Evolutionary conservation across 768 basidiomycete genomes (phyloP).

Genomic region (Leucocoprinus birnbaumii): DNA sequence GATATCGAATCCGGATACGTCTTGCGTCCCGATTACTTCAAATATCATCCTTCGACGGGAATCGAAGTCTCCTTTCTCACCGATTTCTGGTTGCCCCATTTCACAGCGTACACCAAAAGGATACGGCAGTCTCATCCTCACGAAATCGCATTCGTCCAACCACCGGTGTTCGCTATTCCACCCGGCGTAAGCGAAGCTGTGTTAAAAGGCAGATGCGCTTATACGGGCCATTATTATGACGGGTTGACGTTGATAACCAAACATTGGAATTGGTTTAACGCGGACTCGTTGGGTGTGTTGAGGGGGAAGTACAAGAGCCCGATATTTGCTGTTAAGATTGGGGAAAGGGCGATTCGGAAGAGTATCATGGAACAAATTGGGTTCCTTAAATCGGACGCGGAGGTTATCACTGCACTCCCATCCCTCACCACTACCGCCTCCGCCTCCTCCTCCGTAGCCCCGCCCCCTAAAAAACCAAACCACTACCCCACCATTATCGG

Average conservation of each 20-base stretch:
- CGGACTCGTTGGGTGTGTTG: constrained; percentile 90
- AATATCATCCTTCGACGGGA: constrained; percentile 35
- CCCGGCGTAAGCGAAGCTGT: constrained; percentile 56
- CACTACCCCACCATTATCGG: constrained; percentile 88
- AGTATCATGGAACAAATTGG: constrained; percentile 82
- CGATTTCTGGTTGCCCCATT: constrained; percentile 82
- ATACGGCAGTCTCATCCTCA: constrained; percentile 72
- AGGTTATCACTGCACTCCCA: constrained; percentile 47
- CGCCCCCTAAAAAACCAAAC: constrained; percentile 2
- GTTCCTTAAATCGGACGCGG: constrained; percentile 71
- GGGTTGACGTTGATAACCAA: constrained; percentile 90
- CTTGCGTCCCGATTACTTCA: constrained; percentile 77
- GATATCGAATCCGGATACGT: constrained; percentile 67
- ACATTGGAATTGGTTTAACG: constrained; percentile 95
- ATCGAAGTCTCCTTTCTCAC: constrained; percentile 62
- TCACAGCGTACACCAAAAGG: constrained; percentile 47
- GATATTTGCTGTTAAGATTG: constrained; percentile 74
- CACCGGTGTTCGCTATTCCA: constrained; percentile 85
- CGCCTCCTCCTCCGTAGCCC: background rate
- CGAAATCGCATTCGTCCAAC: constrained; percentile 87
- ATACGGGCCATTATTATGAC: constrained; percentile 91
- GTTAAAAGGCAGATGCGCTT: constrained; percentile 63
- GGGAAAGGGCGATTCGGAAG: constrained; percentile 78
- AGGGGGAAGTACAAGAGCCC: constrained; percentile 74
- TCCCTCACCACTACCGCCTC: background rate